Evolutionary conservation across 73 alveolate species (phyloP), one percentile per base, ranked within the genome.

Genomic region (Symbiodinium natans): DNA sequence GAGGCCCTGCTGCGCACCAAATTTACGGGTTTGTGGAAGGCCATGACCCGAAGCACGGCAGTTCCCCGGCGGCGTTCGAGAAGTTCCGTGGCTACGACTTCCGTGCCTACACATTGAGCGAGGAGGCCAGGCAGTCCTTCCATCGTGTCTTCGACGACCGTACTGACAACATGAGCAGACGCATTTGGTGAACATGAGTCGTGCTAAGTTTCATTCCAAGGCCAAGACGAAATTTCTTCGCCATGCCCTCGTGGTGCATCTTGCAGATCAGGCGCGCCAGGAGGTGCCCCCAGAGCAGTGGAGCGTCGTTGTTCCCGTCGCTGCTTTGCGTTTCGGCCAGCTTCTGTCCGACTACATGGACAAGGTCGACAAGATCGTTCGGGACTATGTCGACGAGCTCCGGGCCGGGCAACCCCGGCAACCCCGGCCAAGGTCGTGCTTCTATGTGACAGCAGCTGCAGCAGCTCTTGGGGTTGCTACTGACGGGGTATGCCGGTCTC

Each of bases 201-300:
- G 2, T 7, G 92, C 92, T 31, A 42, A 83, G 74, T 83, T 27
- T 31, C 92, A 83, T 29, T 40, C 74, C 75, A 83, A 83, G 74
- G 92, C 92, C 42, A 83, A 40, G 90, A 41, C 92, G 27, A 83
- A 83, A 43, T 83, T 83, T 21, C 46, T 83, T 5, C 92, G 92
- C 46, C 92, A 83, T 29, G n/a, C 43, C 40, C 74, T 83, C 5
- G 92, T 63, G 29, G 92, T 83, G 4, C 92, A 83, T 25, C 15
- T 83, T 4, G 21, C 34, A 41, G 92, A 83, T n/a, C 92, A 83
- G 19, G 92, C 92, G 19, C 74, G 73, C 3, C 90, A 38, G 68
- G 42, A 74, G 13, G 0, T 9, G 17, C 42, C 42, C 4, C 75
- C 75, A 1, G 75, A 83, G 33, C 75, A 38, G 41, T 83, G 92